Evolutionary conservation across 768 basidiomycete genomes (phyloP).

Genomic region (Tulasnella sp.): DNA sequence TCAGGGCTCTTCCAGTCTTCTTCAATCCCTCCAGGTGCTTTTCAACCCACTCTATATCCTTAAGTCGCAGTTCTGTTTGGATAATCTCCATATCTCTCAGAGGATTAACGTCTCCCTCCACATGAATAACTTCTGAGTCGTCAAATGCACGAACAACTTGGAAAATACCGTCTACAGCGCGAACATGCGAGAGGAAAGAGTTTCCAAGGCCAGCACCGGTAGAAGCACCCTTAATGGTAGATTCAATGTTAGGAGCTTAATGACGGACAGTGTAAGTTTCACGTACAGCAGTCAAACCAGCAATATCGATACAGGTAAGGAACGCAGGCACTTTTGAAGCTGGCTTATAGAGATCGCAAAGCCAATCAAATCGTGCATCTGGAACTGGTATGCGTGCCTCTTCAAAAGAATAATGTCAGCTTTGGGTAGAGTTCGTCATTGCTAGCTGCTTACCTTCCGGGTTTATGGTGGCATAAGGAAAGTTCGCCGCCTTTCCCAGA

Average conservation of each 20-base stretch:
- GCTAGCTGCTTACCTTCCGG: constrained; percentile 42
- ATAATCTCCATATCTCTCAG: constrained; percentile 97
- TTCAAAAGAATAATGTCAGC: neutral
- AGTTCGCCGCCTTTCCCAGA: constrained; percentile 91
- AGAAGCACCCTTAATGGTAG: constrained; percentile 60
- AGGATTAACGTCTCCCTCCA: constrained; percentile 96
- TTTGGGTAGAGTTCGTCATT: constrained; percentile 31
- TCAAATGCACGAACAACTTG: constrained; percentile 97
- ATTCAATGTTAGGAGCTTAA: neutral
- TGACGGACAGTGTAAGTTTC: neutral
- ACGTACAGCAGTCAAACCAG: constrained; percentile 83
- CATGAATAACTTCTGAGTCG: constrained; percentile 98
- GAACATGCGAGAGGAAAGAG: constrained; percentile 92
- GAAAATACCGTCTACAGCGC: constrained; percentile 98
- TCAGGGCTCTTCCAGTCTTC: constrained; percentile 57
- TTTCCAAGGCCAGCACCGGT: constrained; percentile 98
- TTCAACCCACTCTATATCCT: constrained; percentile 98
- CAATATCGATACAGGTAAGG: constrained; percentile 97
- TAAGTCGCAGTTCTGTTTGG: constrained; percentile 80
- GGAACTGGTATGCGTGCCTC: constrained; percentile 89
- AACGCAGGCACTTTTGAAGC: constrained; percentile 78
- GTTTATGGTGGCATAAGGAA: constrained; percentile 89
- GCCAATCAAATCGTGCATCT: constrained; percentile 88
- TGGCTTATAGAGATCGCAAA: constrained; percentile 84
- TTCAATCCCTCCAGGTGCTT: constrained; percentile 72